A percentile compares a stretch with the other conserved stretches of the same genome.
Conservation (phyloP, 257 asterid genomes). For the Lycium barbarum region DNA sequence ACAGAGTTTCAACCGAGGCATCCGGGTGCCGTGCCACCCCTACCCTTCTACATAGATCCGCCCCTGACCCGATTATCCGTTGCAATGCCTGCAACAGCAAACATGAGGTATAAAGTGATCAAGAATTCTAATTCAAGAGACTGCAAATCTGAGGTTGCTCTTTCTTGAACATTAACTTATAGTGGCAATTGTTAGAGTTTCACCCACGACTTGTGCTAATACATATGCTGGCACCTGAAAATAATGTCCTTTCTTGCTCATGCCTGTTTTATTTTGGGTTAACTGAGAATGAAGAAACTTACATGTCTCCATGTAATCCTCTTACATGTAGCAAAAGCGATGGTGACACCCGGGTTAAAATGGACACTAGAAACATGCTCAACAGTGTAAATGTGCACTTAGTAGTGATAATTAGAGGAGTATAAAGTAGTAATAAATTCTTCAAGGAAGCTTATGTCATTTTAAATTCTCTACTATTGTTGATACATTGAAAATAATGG, state of each 20-base stretch:
- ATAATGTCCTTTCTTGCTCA: neutral
- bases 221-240: conserved; percentile 24
- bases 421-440: too few species aligned
- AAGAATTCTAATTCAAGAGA: conserved; percentile 13
- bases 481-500: too few species aligned
- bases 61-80: conserved; percentile 25
- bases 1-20: too few species aligned
- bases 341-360: conserved; percentile 30
- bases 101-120: conserved; percentile 23
- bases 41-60: too few species aligned
- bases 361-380: conserved; percentile 30
- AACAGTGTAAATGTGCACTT: neutral
- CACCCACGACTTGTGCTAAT: neutral
- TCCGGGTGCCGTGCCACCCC: too few species aligned
- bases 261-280: neutral
- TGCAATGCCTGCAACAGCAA: neutral
- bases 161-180: neutral
- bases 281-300: neutral
- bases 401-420: too few species aligned
- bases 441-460: too few species aligned
- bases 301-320: conserved; percentile 24
- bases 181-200: conserved; percentile 24
- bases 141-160: neutral
- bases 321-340: conserved; percentile 26
- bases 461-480: too few species aligned